Evolutionary conservation across 2,329 filamentous ascomycete genomes (phyloP).

Genomic region (Fusarium multiceps): DNA sequence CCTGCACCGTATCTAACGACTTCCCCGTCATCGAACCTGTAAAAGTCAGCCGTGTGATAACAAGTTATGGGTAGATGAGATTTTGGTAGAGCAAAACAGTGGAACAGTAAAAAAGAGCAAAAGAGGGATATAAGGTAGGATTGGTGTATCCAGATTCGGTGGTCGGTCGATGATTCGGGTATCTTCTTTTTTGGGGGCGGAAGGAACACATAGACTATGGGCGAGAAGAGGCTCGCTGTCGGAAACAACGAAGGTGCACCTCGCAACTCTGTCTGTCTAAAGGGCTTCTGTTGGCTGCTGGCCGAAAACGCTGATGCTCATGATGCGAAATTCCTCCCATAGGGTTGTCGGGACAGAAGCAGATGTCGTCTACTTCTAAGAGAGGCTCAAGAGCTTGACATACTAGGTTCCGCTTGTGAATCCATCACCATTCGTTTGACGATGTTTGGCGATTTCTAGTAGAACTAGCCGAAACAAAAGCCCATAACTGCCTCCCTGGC

Average conservation of each 20-base stretch:
- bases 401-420: not conserved
- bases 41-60: constrained; percentile 21
- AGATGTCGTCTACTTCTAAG: not conserved
- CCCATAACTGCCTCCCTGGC: not conserved
- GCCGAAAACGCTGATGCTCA: not conserved
- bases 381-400: not conserved
- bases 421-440: not conserved
- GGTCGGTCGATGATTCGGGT: not conserved
- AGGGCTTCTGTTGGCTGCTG: not conserved
- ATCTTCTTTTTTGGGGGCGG: not conserved
- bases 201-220: not conserved
- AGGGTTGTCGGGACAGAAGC: not conserved
- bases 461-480: not conserved
- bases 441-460: not conserved
- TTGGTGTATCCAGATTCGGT: not conserved
- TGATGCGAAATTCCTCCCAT: not conserved
- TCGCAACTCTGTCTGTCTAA: too few species aligned
- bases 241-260: not conserved
- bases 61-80: not conserved
- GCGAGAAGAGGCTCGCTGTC: not conserved
- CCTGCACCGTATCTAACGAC: constrained; percentile 71
- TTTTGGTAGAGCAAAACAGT: constrained; percentile 4
- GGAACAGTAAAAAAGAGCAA: constrained; percentile 1
- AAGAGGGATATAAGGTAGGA: not conserved
- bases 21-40: constrained; percentile 70